These are phyloP conservation scores for Leccinum barrowsii DNA, from an alignment of 768 basidiomycete species.

Conservation along the genomic window DNA sequence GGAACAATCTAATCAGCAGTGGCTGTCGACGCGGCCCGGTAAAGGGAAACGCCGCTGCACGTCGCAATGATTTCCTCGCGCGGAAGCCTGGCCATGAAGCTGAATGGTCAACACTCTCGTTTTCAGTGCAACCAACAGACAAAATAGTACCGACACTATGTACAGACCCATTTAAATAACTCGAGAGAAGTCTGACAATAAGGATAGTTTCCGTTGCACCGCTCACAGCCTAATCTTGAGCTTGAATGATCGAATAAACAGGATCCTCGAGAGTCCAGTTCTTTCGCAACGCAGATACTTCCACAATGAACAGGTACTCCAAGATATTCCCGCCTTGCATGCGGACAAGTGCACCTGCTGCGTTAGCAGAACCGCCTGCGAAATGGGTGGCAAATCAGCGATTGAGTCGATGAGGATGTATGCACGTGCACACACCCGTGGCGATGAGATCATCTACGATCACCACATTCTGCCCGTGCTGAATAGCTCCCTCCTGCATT, in stretches of 20 bases:
- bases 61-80: neutral
- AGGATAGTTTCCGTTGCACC: constrained; percentile 13
- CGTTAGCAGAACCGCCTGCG: constrained; percentile 87
- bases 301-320: constrained; percentile 94
- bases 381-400: constrained; percentile 4
- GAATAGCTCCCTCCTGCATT: constrained; percentile 86
- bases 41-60: no score
- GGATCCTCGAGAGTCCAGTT: constrained; percentile 74
- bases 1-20: no score
- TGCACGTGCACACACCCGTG: constrained; percentile 57
- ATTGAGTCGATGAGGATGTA: neutral
- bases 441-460: constrained; percentile 96
- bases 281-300: constrained; percentile 69
- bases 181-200: constrained; percentile 11
- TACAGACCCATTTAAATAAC: constrained; percentile 3
- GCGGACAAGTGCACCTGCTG: constrained; percentile 84
- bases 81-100: neutral
- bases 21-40: no score
- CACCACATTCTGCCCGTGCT: constrained; percentile 77
- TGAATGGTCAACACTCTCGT: neutral
- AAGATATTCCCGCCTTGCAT: constrained; percentile 81
- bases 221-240: constrained; percentile 50
- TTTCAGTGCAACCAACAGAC: neutral
- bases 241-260: constrained; percentile 84
- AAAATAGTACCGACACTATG: neutral